Base-by-base conservation (phyloP, 2,329 filamentous ascomycete species). In the Colletotrichum destructivum region DNA sequence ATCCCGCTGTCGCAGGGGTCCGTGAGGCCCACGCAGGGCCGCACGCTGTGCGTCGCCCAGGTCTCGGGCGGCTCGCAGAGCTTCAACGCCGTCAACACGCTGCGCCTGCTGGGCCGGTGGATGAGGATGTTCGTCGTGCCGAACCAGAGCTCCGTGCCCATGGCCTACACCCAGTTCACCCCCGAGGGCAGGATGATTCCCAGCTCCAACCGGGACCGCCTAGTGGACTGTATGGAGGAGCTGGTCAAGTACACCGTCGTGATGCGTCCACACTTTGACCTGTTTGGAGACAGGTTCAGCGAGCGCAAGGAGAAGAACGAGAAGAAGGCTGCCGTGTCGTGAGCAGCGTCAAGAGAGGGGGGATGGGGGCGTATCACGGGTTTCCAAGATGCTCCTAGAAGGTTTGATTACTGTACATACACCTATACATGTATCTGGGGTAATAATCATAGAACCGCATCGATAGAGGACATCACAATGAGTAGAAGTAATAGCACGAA, bases 211-310 rank as follows among this genome's bases (percentile, higher is more conserved):
- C 80, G 90, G 13, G 88, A 91, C 66, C 82, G 90, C 2, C 75
- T 92, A 16, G 89, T 92, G 1, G 90, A 92, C 80, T 91, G 89
- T 73, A 91, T 92, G 87, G 91, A 93, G 80, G 91, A 93, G 78
- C 87, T 93, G 79, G 90, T 93, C 4, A 92, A 92, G 78, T 92
- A 91, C 76, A 92, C 89, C 0, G 85, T 92, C 38, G 73, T 92
- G 1, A 91, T 92, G 89, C 81, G 89, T 64, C 86, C 87, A 31
- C 88, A 91, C 74, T 86, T 91, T 73, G 85, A 85, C 35, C 78
- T 92, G 2, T 92, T 92, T 77, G 86, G 83, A 1, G 90, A 92
- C 80, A 83, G 91, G 11, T 92, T 83, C 72, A 92, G 90, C 77
- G 90, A 93, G 78, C 81, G 90, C 26, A 81, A 81, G 75, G 85